Evolutionary conservation across 169 alveolate species (phyloP), one percentile per base, ranked within the genome.

Genomic region (Toxoplasma gondii): DNA sequence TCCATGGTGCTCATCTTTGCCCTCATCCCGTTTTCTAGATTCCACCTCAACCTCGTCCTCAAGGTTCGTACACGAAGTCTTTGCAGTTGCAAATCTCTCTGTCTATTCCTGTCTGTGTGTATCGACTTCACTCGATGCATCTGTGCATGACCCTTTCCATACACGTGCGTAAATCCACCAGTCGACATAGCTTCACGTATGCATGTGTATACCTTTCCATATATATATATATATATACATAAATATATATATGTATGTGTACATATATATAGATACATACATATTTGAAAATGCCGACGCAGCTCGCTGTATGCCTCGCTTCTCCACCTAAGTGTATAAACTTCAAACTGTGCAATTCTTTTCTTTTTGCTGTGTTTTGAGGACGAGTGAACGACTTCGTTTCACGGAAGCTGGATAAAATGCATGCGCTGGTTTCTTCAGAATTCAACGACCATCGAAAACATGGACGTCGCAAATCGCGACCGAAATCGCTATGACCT

Each of bases 401-500:
- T 1, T 64, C 5, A 27, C 74, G 74, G 74, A 16, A 64, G n/a
- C 74, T 4, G 7, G 24, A 49, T 49, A 49, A 49, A 12, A 7
- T 4, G 4, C 58, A 12, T 49, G 58, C 58, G 12, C 58, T 49
- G 58, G n/a, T 82, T 39, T 82, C 36, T 70, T 45, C 93, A 90
- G 93, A 90, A 90, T 39, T 90, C 93, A 34, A 69, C 93, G 34
- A 90, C 93, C 17, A 90, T 90, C 34, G 93, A 90, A 45, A 90
- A 90, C 74, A 90, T 90, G 93, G 93, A 90, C 45, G 87, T 58
- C 53, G 69, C 93, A 24, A 69, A 39, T 34, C 45, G 80, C 4
- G 93, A 90, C 93, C 58, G 93, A 38, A 90, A 90, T 78, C 80
- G 93, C 44, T 90, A 90, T 49, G 93, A 90, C 93, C 44, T 90